Conservation (phyloP, 305 asterid genomes). For the Fraxinus latifolia region DNA sequence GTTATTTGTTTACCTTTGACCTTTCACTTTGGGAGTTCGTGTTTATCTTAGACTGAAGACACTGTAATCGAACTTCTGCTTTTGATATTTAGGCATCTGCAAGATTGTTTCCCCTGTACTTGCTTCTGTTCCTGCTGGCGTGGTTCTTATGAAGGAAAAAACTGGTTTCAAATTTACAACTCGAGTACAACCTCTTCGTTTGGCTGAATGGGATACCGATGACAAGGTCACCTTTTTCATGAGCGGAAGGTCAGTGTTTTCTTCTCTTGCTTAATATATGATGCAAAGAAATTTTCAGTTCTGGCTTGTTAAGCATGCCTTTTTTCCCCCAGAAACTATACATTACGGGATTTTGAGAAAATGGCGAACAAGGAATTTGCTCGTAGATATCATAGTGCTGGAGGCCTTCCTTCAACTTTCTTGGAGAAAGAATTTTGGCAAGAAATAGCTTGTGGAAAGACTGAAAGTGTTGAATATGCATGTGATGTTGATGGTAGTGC, state of each 20-base stretch:
- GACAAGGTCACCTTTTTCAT: constrained; percentile 90
- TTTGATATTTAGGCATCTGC: constrained; percentile 67
- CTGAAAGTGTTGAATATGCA: constrained; percentile 97
- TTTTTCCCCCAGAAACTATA: constrained; percentile 53
- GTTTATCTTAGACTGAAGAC: constrained; percentile 20
- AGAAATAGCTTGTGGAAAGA: constrained; percentile 91
- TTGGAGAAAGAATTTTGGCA: constrained; percentile 96
- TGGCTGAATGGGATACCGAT: constrained; percentile 88
- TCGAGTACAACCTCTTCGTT: constrained; percentile 95
- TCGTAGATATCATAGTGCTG: constrained; percentile 78
- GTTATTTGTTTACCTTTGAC: neutral
- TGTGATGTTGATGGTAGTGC: constrained; percentile 99
- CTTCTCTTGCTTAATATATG: constrained; percentile 9
- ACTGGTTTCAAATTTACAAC: constrained; percentile 87
- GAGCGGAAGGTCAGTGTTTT: constrained; percentile 77
- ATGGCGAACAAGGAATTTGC: constrained; percentile 93
- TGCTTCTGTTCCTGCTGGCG: constrained; percentile 95
- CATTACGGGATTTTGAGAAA: constrained; percentile 94
- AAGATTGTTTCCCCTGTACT: constrained; percentile 84
- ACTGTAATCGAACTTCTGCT: constrained; percentile 12
- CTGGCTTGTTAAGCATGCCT: constrained; percentile 25
- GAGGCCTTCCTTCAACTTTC: constrained; percentile 77
- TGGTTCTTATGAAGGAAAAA: constrained; percentile 82
- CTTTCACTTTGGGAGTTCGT: neutral
- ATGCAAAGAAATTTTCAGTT: neutral